These are phyloP conservation scores for Paraglomus brasilianum DNA, from an alignment of 192 early-diverging fungal species.

Conservation along the genomic window DNA sequence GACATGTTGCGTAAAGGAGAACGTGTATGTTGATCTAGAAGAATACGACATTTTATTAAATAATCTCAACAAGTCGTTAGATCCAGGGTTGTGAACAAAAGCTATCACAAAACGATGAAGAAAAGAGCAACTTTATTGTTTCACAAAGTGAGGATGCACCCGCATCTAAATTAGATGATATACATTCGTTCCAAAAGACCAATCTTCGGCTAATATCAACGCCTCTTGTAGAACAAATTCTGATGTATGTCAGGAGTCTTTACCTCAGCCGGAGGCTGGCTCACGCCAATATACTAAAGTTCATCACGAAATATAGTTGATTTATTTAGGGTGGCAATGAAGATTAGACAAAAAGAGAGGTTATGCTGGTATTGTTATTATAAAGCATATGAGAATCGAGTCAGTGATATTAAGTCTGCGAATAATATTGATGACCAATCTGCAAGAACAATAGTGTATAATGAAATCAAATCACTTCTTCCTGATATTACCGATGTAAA, in stretches of 20 bases:
- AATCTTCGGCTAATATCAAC: slow-evolving; percentile 9
- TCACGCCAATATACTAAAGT: too few species aligned
- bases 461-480: slow-evolving; percentile 16
- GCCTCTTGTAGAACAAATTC: not conserved
- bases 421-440: slow-evolving; percentile 11
- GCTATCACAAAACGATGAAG: too few species aligned
- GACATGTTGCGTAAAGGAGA: too few species aligned
- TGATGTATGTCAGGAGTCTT: too few species aligned
- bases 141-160: too few species aligned
- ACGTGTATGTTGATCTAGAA: too few species aligned
- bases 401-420: not conserved
- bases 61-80: too few species aligned
- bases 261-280: too few species aligned
- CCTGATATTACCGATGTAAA: slow-evolving; percentile 19
- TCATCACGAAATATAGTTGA: slow-evolving; percentile 29
- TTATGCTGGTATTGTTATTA: slow-evolving; percentile 28
- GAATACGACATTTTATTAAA: too few species aligned
- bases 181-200: slow-evolving; percentile 6
- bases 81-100: too few species aligned
- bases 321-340: slow-evolving; percentile 23
- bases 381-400: not conserved
- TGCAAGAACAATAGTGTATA: slow-evolving; percentile 12
- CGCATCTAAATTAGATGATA: too few species aligned
- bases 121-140: too few species aligned
- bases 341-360: slow-evolving; percentile 20